Conservation (phyloP, 2,329 filamentous ascomycete species). For the Leptographium lundbergii region DNA sequence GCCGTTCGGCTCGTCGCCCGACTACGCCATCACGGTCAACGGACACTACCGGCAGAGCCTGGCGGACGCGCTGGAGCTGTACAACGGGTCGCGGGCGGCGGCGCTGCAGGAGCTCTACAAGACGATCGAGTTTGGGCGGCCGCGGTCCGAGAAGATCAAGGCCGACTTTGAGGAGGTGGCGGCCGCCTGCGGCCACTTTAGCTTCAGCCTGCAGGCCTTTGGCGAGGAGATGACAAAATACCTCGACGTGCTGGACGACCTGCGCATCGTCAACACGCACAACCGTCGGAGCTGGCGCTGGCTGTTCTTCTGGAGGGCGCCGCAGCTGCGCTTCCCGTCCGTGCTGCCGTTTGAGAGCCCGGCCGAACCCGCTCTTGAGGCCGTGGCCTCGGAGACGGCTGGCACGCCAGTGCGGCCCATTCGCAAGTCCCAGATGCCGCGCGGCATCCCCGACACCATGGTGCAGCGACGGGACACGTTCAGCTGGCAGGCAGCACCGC, state of each 20-base stretch:
- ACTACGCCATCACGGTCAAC: slow-evolving; percentile 61
- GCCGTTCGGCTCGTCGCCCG: slow-evolving; percentile 59
- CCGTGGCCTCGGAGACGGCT: not conserved
- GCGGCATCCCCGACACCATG: slow-evolving; percentile 43
- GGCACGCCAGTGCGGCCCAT: slow-evolving; percentile 29
- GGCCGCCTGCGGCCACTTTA: slow-evolving; percentile 95
- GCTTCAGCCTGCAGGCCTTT: slow-evolving; percentile 81
- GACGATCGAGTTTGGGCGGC: slow-evolving; percentile 58
- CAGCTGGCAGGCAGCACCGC: slow-evolving; percentile 41
- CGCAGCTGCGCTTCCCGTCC: slow-evolving; percentile 9
- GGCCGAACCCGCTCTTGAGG: not conserved
- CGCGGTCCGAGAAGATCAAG: slow-evolving; percentile 60
- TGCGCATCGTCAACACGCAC: slow-evolving; percentile 58
- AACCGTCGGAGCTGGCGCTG: slow-evolving; percentile 65
- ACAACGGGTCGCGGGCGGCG: slow-evolving; percentile 59
- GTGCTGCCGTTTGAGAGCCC: slow-evolving; percentile 23
- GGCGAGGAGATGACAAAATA: slow-evolving; percentile 81
- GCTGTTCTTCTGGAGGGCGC: slow-evolving; percentile 60
- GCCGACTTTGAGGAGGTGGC: slow-evolving; percentile 96
- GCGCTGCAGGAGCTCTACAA: slow-evolving; percentile 72
- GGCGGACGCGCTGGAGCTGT: slow-evolving; percentile 66
- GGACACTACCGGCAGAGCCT: slow-evolving; percentile 71
- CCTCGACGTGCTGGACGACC: slow-evolving; percentile 70
- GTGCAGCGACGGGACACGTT: slow-evolving; percentile 38
- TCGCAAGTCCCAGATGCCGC: slow-evolving; percentile 40